A percentile compares a stretch with the other conserved stretches of the same genome.
Evolutionary conservation across 768 basidiomycete genomes (phyloP).

Genomic region (Melanogaster broomeanus): DNA sequence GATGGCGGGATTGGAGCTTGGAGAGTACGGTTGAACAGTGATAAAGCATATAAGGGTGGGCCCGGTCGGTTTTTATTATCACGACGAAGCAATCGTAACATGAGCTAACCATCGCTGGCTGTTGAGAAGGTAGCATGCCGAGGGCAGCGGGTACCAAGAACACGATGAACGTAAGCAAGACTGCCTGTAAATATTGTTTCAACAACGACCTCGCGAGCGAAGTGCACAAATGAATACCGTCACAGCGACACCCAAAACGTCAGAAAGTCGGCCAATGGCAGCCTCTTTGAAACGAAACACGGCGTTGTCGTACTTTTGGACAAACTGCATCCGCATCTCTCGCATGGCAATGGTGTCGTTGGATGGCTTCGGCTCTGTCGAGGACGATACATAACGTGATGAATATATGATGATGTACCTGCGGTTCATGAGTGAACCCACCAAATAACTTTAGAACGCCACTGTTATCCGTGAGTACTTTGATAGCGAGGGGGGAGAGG

Average conservation of each 20-base stretch:
- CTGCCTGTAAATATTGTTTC: conserved; percentile 11
- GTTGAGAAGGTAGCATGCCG: conserved; percentile 17
- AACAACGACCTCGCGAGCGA: not conserved
- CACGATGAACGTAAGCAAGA: conserved; percentile 16
- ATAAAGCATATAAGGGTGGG: too few species aligned
- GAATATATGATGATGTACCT: not conserved
- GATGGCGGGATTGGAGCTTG: too few species aligned
- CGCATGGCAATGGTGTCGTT: conserved; percentile 21
- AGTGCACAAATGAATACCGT: conserved; percentile 3
- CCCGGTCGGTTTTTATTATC: not conserved
- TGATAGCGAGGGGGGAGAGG: conserved; percentile 27
- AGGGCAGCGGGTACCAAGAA: conserved; percentile 20
- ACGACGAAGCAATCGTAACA: not conserved
- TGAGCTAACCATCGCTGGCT: conserved; percentile 14
- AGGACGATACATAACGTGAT: not conserved
- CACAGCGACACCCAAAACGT: conserved; percentile 18
- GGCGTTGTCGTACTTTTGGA: conserved; percentile 22
- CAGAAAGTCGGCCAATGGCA: conserved; percentile 26
- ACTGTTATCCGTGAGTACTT: conserved; percentile 24
- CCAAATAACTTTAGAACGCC: conserved; percentile 31
- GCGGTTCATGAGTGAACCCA: conserved; percentile 3
- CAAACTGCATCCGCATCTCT: conserved; percentile 19
- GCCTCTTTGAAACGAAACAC: conserved; percentile 16
- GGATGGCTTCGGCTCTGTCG: conserved; percentile 30
- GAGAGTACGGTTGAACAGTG: too few species aligned